Percentiles rank a stretch among this genome's conserved stretches.
phyloP scores from a whole-genome alignment of 495 filamentous ascomycete species.

The Patellaria atrata region DNA sequence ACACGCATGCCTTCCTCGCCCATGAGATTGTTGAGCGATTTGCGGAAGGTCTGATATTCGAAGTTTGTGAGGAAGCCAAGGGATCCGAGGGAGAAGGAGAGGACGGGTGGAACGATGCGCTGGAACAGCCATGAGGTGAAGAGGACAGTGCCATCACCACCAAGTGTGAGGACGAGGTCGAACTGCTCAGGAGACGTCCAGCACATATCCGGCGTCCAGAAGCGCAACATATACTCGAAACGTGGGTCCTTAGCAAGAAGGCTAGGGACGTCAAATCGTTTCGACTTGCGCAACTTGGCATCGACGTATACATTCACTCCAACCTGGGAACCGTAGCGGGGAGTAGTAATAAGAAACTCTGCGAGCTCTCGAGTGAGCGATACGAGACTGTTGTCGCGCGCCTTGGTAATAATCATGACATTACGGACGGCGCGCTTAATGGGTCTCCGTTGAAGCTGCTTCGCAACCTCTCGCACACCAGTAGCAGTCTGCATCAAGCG shows the following conservation, averaged over 20 bases:
- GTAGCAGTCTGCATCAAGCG: constrained; percentile 88
- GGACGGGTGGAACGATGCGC: constrained; percentile 74
- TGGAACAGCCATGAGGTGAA: constrained; percentile 93
- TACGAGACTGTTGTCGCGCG: constrained; percentile 79
- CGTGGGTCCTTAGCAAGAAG: constrained; percentile 56
- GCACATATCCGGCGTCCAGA: constrained; percentile 92
- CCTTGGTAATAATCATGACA: constrained; percentile 96
- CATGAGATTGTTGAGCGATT: constrained; percentile 72
- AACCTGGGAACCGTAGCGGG: constrained; percentile 62
- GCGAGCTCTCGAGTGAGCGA: constrained; percentile 71
- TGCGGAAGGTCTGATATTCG: constrained; percentile 69
- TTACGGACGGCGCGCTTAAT: constrained; percentile 77
- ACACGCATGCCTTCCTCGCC: constrained; percentile 87
- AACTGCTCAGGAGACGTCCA: constrained; percentile 81
- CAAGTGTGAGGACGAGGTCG: constrained; percentile 81
- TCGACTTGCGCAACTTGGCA: constrained; percentile 70
- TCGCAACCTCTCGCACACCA: constrained; percentile 84
- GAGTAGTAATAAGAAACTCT: constrained; percentile 72
- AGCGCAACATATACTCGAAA: constrained; percentile 65
- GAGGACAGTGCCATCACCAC: constrained; percentile 83
- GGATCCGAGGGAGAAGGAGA: constrained; percentile 78
- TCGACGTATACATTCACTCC: constrained; percentile 92
- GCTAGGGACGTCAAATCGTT: constrained; percentile 66
- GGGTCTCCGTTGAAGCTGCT: constrained; percentile 76
- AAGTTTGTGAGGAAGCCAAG: constrained; percentile 90